Percentiles rank a stretch among this genome's conserved stretches.
Evolutionary conservation across 768 basidiomycete genomes (phyloP).

Genomic region (Chiua virens): DNA sequence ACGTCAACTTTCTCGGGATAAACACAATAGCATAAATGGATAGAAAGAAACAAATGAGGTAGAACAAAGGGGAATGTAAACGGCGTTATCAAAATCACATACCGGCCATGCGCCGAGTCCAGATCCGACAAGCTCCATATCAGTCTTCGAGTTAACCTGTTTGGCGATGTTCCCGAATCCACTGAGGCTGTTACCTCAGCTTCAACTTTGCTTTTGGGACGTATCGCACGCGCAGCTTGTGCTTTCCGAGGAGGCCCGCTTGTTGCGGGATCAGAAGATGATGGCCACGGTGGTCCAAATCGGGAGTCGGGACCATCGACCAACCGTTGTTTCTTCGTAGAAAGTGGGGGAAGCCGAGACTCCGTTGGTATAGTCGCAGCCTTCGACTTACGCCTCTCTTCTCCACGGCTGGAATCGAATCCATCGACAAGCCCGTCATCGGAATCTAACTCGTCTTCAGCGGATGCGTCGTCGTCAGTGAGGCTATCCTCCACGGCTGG

Average conservation of each 20-base stretch:
- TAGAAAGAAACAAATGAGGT: neutral
- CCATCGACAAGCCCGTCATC: conserved; percentile 32
- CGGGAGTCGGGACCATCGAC: conserved; percentile 18
- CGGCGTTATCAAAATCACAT: conserved; percentile 25
- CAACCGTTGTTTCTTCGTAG: conserved; percentile 26
- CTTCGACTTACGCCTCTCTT: conserved; percentile 29
- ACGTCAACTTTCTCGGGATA: neutral
- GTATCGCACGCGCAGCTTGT: conserved; percentile 24
- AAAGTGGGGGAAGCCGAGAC: conserved; percentile 11
- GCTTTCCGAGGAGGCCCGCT: conserved; percentile 15
- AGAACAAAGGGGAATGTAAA: neutral
- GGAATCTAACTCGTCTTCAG: conserved; percentile 38
- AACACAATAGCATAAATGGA: too few species aligned
- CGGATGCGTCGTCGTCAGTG: conserved; percentile 31
- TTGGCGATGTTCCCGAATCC: conserved; percentile 16
- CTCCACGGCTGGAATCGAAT: conserved; percentile 18
- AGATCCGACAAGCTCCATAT: conserved; percentile 52
- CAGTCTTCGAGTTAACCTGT: conserved; percentile 27
- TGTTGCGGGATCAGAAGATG: conserved; percentile 16
- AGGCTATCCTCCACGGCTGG: conserved; percentile 26
- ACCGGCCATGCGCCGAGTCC: conserved; percentile 62
- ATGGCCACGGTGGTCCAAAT: conserved; percentile 20
- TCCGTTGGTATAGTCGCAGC: conserved; percentile 20
- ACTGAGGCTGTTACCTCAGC: conserved; percentile 15
- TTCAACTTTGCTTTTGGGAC: conserved; percentile 28